Base-by-base conservation (phyloP, 2,329 filamentous ascomycete genomes). In the Rhynchosporium secalis region DNA sequence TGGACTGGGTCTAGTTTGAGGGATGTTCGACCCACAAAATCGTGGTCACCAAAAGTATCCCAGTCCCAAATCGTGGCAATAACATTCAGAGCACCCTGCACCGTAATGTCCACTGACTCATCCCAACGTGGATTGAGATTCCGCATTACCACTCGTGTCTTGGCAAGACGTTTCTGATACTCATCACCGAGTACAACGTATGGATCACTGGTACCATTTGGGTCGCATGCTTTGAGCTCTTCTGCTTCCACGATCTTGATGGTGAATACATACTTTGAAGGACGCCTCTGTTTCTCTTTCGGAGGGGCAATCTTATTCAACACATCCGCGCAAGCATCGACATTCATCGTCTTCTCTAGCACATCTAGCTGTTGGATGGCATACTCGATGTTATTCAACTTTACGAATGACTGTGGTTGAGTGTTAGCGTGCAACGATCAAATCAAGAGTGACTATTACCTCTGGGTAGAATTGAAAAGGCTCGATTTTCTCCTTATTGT, bases 41-140 rank as follows among this genome's bases (percentile, higher is more conserved):
- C 95, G 73, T 99, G 95, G 73, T 98, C 95, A 59, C 95, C 95
- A 70, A 99, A 88, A 13, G 92, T 92, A 78, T 99, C 95, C 82
- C 95, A 96, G 77, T 99, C 95, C 95, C 95, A 99, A 47, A 98
- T 90, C 0, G 95, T 99, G 38, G 94, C 93, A 72, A 98, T 96
- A 68, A 99, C 86, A 71, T 98, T 97, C 62, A 99, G 83, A 10
- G 95, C 87, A 0, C 93, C 92, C 66, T 90, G 89, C 0, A 96
- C 96, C 26, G 92, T 95, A 67, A 99, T 96, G 73, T 99, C 95
- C 55, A 98, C 90, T 0, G 92, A 92, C 78, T 98, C 95, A 70
- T 99, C 95, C 94, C 95, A 99, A 26, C 94, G 88, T 33, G 95
- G 95, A 74, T 96, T 98, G 49, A 99, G 82, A 69, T 87, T 96